Conservation (phyloP, 257 asterid genomes). For the Solanum peruvianum region DNA sequence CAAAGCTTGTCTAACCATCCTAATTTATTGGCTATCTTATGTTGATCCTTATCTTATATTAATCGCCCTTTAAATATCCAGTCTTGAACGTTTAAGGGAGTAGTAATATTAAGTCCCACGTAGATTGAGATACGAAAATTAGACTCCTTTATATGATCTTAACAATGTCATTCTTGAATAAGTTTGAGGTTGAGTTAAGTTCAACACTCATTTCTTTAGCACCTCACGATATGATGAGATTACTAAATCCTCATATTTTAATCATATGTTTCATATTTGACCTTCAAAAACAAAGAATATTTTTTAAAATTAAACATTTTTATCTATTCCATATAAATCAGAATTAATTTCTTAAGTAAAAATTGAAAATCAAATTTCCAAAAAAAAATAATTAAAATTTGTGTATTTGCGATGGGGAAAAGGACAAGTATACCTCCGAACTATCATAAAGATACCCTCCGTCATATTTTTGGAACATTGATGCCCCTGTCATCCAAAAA, state of each 20-base stretch:
- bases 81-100: not conserved
- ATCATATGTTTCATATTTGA: not conserved
- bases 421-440: no score
- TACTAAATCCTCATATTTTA: not conserved
- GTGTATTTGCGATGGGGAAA: not conserved
- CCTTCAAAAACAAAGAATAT: not conserved
- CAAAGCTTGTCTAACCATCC: not conserved
- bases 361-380: not conserved
- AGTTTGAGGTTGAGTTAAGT: not conserved
- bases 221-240: not conserved
- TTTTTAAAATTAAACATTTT: not conserved
- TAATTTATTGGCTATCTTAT: no score
- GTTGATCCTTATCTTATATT: not conserved
- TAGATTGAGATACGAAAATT: not conserved
- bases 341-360: not conserved
- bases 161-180: not conserved
- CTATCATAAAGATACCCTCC: no score
- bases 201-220: not conserved
- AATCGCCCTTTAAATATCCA: not conserved
- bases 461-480: no score
- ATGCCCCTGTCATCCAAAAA: accelerated
- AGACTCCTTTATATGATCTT: not conserved
- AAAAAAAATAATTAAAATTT: not conserved
- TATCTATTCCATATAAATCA: not conserved
- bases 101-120: not conserved